These are phyloP conservation scores for Lipomyces yamadae DNA, from an alignment of 805 yeast genomes.

Conservation along the genomic window DNA sequence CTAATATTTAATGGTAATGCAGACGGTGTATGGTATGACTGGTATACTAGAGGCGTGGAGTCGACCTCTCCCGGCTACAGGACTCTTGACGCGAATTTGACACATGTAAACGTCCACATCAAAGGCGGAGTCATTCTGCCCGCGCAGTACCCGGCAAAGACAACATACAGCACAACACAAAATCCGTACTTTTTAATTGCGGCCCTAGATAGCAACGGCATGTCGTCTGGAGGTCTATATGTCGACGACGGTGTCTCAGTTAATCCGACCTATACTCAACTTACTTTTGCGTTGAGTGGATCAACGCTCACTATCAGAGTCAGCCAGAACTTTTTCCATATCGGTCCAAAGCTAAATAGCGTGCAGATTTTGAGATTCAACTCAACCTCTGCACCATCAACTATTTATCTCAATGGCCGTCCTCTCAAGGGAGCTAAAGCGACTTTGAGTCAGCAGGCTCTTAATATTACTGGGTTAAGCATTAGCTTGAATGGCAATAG, in stretches of 20 bases:
- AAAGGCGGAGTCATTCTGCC: slow-evolving; percentile 66
- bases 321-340: background rate
- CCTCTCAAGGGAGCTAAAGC: background rate
- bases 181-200: slow-evolving; percentile 74
- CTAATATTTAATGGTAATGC: no score
- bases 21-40: slow-evolving; percentile 20
- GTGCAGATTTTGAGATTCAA: background rate
- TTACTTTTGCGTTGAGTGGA: background rate
- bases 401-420: background rate
- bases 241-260: slow-evolving; percentile 75
- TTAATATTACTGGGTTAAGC: background rate
- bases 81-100: slow-evolving; percentile 50
- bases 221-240: slow-evolving; percentile 59
- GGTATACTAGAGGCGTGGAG: slow-evolving; percentile 41
- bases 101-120: slow-evolving; percentile 55
- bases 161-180: slow-evolving; percentile 65
- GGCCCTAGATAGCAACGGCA: slow-evolving; percentile 53
- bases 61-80: slow-evolving; percentile 44
- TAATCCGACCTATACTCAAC: background rate
- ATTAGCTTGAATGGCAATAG: background rate
- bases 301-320: background rate
- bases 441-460: background rate
- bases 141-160: slow-evolving; percentile 56
- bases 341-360: background rate
- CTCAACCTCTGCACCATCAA: background rate